Base-by-base conservation (phyloP, 208 protist species). In the Herpetomonas samuelpessoai region DNA sequence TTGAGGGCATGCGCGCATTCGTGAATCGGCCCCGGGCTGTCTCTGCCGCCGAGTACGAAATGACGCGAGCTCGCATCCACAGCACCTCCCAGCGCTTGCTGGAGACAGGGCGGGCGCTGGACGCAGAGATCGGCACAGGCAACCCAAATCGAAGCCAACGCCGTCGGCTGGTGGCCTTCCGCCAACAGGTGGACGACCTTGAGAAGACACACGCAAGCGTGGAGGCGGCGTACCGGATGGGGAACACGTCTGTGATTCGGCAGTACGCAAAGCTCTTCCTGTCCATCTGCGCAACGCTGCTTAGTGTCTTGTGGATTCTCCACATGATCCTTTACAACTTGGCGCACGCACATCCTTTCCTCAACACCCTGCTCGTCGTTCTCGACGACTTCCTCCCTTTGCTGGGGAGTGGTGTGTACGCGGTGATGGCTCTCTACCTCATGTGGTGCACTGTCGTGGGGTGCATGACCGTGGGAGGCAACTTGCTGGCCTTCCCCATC, bases 301-400 rank as follows among this genome's bases (percentile, higher is more conserved):
- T 92, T 10, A 86, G 81, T n/a, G 3, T 97, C 2, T 49, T 73
- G 28, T 98, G 95, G 95, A 25, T 88, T 10, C 50, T 95, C 29
- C 89, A 98, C 45, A 88, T 97, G 35, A 52, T 97, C 21, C 35
- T 97, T 27, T 87, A 86, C 67, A 91, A 83, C 46, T 62, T 95
- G 50, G 26, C 81, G 10, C 62, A 84, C 26, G 60, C 72, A 25
- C 65, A 81, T 51, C 75, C 88, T 9, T 83, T 96, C 44, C 60
- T 98, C 1, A 92, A 92, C 64, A 56, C 61, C 28, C 45, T 93
- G 29, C 74, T 98, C 16, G 44, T 84, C 26, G 60, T 57, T 10
- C 57, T 98, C 3, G 79, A 97, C 58, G 61, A 71, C 0, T 66
- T 80, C 1, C 88, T 93, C 59, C 67, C 88, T 0, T 79, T 97